Percentiles rank a stretch among this genome's conserved stretches.
Evolutionary conservation across 768 basidiomycete genomes (phyloP).

Genomic region (Lentinula guzmanii): DNA sequence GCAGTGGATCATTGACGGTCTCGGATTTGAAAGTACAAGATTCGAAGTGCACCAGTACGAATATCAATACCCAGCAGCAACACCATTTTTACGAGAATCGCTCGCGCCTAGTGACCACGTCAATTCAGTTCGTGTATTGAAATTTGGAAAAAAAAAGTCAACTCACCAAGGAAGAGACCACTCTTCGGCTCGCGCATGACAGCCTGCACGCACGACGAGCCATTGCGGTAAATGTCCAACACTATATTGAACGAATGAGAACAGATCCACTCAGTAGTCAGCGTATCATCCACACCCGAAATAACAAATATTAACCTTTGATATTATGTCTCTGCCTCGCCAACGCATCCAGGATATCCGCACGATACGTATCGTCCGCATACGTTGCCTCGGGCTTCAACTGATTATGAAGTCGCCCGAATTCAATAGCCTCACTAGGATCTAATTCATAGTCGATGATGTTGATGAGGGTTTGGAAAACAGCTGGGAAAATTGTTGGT

Average conservation of each 20-base stretch:
- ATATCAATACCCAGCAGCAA: constrained; percentile 51
- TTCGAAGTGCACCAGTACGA: too few species aligned
- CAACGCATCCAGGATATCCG: constrained; percentile 50
- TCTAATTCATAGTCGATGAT: constrained; percentile 55
- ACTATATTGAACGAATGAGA: too few species aligned
- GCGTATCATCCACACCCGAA: not conserved
- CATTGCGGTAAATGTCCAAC: constrained; percentile 40
- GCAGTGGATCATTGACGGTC: too few species aligned
- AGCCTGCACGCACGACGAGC: constrained; percentile 43
- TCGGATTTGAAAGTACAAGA: too few species aligned
- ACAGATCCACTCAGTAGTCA: not conserved
- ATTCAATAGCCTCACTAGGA: constrained; percentile 76
- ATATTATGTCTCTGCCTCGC: constrained; percentile 64
- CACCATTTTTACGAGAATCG: constrained; percentile 67
- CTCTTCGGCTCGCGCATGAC: constrained; percentile 26
- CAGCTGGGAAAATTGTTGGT: constrained; percentile 50
- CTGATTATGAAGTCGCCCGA: constrained; percentile 80
- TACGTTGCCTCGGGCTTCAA: constrained; percentile 62
- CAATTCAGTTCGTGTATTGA: not conserved
- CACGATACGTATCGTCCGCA: constrained; percentile 57
- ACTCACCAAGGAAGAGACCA: constrained; percentile 41
- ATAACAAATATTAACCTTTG: constrained; percentile 35
- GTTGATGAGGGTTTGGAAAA: constrained; percentile 57
- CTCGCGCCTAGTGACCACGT: constrained; percentile 41
- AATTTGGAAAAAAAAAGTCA: not conserved